Conservation (phyloP, 352 stramenopile species). For the Stramenopiles sp. region DNA sequence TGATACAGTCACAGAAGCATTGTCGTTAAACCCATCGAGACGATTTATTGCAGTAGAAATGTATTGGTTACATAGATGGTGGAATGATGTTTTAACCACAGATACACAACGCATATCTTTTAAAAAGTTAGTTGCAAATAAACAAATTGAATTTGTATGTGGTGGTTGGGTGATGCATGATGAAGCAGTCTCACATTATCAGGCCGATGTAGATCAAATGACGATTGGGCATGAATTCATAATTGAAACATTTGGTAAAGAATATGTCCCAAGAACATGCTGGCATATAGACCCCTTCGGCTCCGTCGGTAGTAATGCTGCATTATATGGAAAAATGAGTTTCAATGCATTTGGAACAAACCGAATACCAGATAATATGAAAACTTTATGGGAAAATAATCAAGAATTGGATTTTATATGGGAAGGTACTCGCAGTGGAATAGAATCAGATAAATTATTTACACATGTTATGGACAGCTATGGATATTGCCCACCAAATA, state of each 20-base stretch:
- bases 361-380: too few species aligned
- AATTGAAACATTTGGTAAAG: slow-evolving; percentile 65
- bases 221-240: slow-evolving; percentile 85
- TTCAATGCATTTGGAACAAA: too few species aligned
- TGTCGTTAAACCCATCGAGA: slow-evolving; percentile 60
- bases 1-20: slow-evolving; percentile 60
- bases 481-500: too few species aligned
- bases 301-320: too few species aligned
- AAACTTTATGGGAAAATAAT: too few species aligned
- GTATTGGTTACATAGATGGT: slow-evolving; percentile 82
- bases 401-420: too few species aligned
- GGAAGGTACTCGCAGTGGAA: too few species aligned
- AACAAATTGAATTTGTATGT: slow-evolving; percentile 71
- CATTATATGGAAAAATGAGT: too few species aligned
- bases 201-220: slow-evolving; percentile 94
- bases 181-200: slow-evolving; percentile 82
- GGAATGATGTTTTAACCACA: not conserved
- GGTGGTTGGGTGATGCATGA: slow-evolving; percentile 97
- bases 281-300: slow-evolving; percentile 88
- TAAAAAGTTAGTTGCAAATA: slow-evolving; percentile 63
- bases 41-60: slow-evolving; percentile 84
- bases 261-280: slow-evolving; percentile 65
- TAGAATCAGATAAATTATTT: too few species aligned
- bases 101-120: slow-evolving; percentile 61
- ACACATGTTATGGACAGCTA: too few species aligned